Evolutionary conservation across 306 rosid species (phyloP).

Genomic region (barrel medic (Medicago truncatula)): DNA sequence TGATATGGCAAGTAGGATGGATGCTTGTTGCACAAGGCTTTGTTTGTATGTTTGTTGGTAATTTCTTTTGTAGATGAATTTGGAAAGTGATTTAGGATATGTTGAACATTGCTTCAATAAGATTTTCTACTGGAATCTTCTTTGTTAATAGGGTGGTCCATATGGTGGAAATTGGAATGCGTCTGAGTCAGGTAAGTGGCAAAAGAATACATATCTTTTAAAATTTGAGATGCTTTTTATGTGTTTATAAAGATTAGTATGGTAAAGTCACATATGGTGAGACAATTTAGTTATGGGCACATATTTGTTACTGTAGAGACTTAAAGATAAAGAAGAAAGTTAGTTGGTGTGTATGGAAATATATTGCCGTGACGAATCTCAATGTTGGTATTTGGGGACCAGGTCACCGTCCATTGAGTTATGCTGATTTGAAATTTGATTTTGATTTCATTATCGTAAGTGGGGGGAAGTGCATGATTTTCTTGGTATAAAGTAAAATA

Average conservation of each 20-base stretch:
- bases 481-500: background rate
- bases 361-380: conserved; percentile 24
- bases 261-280: background rate
- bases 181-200: conserved; percentile 27
- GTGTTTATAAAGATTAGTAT: background rate
- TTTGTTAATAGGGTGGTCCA: conserved; percentile 17
- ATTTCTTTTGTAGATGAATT: background rate
- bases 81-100: background rate
- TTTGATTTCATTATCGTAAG: conserved; percentile 4
- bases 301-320: background rate
- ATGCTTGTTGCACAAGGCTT: conserved; percentile 10
- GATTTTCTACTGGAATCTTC: background rate
- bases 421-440: conserved; percentile 24
- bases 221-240: conserved; percentile 4
- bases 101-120: background rate
- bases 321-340: conserved; percentile 20
- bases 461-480: conserved; percentile 17
- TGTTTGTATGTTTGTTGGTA: conserved; percentile 14
- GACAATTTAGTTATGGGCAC: background rate
- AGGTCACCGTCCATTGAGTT: conserved; percentile 19
- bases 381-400: conserved; percentile 34
- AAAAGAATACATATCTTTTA: conserved; percentile 7
- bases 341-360: conserved; percentile 1
- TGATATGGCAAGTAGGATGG: conserved; percentile 3
- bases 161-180: conserved; percentile 30